Evolutionary conservation across 2,329 filamentous ascomycete genomes (phyloP).

Genomic region (Fusarium nodosum): DNA sequence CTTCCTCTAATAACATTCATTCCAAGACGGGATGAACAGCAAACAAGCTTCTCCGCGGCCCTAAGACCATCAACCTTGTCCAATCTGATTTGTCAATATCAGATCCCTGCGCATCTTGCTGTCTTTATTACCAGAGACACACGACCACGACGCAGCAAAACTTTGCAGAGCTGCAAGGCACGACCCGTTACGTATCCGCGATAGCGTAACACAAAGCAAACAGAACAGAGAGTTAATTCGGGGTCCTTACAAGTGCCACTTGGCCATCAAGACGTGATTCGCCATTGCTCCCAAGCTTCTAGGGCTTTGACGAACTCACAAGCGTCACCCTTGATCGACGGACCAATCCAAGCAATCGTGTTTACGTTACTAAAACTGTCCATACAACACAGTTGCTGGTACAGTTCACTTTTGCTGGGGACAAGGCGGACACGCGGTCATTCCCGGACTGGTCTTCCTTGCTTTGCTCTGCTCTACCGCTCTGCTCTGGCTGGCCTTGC

Average conservation of each 20-base stretch:
- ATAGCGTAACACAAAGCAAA: slow-evolving; percentile 38
- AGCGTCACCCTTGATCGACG: slow-evolving; percentile 39
- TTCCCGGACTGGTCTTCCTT: slow-evolving; percentile 42
- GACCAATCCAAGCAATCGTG: slow-evolving; percentile 48
- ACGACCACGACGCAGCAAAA: slow-evolving; percentile 33
- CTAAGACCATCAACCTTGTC: slow-evolving; percentile 37
- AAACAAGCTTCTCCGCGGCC: slow-evolving; percentile 42
- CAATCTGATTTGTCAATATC: slow-evolving; percentile 39
- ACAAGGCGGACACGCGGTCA: slow-evolving; percentile 46
- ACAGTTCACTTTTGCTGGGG: slow-evolving; percentile 30
- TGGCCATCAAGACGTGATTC: slow-evolving; percentile 43
- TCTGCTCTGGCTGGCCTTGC: slow-evolving; percentile 17
- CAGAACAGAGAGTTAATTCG: slow-evolving; percentile 24
- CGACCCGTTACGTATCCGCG: slow-evolving; percentile 38
- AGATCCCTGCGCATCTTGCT: slow-evolving; percentile 32
- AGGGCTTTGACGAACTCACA: slow-evolving; percentile 33
- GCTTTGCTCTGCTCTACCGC: slow-evolving; percentile 18
- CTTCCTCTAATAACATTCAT: slow-evolving; percentile 1
- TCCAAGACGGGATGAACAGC: slow-evolving; percentile 21
- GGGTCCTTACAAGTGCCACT: slow-evolving; percentile 31
- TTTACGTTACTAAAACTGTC: slow-evolving; percentile 50
- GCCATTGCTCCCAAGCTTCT: slow-evolving; percentile 27
- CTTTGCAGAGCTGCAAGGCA: slow-evolving; percentile 47
- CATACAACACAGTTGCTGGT: slow-evolving; percentile 21
- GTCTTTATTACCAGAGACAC: slow-evolving; percentile 21